Conservation (phyloP, 164 flowering plant species). For the Malania oleifera region DNA sequence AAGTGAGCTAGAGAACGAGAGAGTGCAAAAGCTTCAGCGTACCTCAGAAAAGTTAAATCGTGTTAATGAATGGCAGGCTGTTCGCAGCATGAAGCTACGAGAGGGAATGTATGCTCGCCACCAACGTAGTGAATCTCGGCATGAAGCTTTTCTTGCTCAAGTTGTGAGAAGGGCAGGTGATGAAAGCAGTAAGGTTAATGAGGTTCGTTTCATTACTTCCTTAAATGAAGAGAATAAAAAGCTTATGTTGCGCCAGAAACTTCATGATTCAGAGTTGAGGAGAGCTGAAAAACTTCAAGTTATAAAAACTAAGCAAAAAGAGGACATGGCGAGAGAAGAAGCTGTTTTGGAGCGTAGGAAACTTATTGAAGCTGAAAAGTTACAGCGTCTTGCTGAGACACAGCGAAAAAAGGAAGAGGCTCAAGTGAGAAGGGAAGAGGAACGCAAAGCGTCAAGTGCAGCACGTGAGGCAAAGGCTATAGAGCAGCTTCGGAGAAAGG, state of each 20-base stretch:
- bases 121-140: conserved; percentile 83
- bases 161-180: conserved; percentile 95
- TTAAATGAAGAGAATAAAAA: conserved; percentile 92
- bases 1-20: conserved; percentile 79
- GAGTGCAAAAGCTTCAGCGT: conserved; percentile 82
- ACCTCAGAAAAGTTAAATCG: conserved; percentile 87
- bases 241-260: conserved; percentile 76
- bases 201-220: conserved; percentile 96
- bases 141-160: conserved; percentile 89
- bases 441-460: conserved; percentile 90
- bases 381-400: conserved; percentile 92
- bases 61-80: conserved; percentile 92
- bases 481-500: conserved; percentile 79
- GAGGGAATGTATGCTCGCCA: conserved; percentile 92
- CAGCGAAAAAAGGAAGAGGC: conserved; percentile 95
- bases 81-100: conserved; percentile 71
- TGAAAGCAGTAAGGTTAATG: conserved; percentile 95
- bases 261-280: conserved; percentile 86
- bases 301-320: conserved; percentile 78
- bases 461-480: conserved; percentile 89
- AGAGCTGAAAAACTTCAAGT: conserved; percentile 91
- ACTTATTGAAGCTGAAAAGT: conserved; percentile 82
- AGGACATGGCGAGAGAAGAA: conserved; percentile 94
- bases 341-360: conserved; percentile 91
- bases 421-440: conserved; percentile 90